Evolutionary conservation across 2,329 filamentous ascomycete genomes (phyloP), one percentile per base, ranked within the genome.

Genomic region (Cercospora berteroae): DNA sequence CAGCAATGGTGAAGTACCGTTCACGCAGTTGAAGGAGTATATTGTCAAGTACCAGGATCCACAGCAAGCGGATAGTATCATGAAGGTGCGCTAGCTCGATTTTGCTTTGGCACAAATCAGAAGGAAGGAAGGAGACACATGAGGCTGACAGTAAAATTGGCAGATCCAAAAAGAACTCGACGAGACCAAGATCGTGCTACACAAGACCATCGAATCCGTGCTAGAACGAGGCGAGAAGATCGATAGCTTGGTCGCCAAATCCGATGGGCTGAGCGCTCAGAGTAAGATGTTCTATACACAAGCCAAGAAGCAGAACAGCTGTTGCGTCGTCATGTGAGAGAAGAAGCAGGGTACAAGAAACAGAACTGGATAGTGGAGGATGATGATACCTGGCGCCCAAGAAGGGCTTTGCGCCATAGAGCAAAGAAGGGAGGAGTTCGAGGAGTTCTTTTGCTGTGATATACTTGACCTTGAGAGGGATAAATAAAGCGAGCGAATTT

Each of bases 171-270:
- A 93, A 82, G 93, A 99, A 83, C 85, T 99, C 69, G 94, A 98
- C 77, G 94, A 97, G 85, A 98, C 94, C 69, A 98, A 97, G 87
- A 94, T 96, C 77, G 90, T 97, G 67, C 85, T 99, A 75, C 93
- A 98, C 83, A 96, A 98, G 87, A 97, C 95, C 55, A 97, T 97
- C 75, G 91, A 96, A 83, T 91, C 88, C 76, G 89, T 90, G 58
- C 80, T 97, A 76, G 90, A 97, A 84, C 87, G 95, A 69, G 95
- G 94, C 96, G 88, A 98, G 87, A 98, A 97, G 86, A 93, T 99
- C 73, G 94, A 98, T 77, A 92, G 91, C 75, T 82, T 99, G 74
- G 94, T 98, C 56, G 89, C 90, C 71, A 98, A 98, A 88, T 96
- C 92, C 76, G 93, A 97, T 75, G 92, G 90, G 12, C 81, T 99